These are phyloP conservation scores for Cantharellus anzutake DNA, from an alignment of 768 basidiomycete species.

Conservation along the genomic window DNA sequence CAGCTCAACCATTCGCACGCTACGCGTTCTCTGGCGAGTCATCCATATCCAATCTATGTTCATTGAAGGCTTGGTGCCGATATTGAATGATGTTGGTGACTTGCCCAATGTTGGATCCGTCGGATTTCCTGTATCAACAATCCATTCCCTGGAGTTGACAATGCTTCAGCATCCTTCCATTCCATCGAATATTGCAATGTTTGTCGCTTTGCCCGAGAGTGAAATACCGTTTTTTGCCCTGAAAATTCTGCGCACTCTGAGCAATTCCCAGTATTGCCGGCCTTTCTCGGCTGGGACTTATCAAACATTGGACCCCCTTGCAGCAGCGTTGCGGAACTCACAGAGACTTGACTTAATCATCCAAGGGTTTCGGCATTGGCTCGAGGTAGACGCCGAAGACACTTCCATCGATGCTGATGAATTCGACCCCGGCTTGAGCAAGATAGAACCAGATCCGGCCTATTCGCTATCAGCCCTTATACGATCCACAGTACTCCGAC, in stretches of 20 bases:
- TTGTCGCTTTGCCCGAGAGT: constrained; percentile 47
- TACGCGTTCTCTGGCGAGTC: constrained; percentile 64
- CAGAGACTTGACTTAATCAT: constrained; percentile 72
- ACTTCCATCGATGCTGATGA: constrained; percentile 3
- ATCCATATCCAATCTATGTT: constrained; percentile 80
- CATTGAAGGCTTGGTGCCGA: constrained; percentile 68
- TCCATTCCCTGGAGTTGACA: constrained; percentile 55
- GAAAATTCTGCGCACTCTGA: constrained; percentile 52
- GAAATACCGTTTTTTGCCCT: constrained; percentile 60
- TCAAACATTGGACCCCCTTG: constrained; percentile 39
- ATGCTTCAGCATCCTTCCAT: constrained; percentile 48
- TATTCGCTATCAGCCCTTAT: constrained; percentile 36
- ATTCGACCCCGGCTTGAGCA: background rate
- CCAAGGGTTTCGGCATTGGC: constrained; percentile 49
- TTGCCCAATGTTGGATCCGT: constrained; percentile 14
- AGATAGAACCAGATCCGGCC: background rate
- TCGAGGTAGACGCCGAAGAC: constrained; percentile 42
- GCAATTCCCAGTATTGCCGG: constrained; percentile 37
- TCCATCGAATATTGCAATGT: constrained; percentile 67
- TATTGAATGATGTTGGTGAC: constrained; percentile 47
- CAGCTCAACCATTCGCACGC: constrained; percentile 54
- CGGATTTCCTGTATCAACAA: constrained; percentile 13
- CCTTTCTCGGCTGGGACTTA: constrained; percentile 3
- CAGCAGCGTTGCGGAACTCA: constrained; percentile 62
- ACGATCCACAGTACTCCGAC: constrained; percentile 55